Evolutionary conservation across 202 grass and related monocot genomes (phyloP).

Genomic region (Setaria viridis): DNA sequence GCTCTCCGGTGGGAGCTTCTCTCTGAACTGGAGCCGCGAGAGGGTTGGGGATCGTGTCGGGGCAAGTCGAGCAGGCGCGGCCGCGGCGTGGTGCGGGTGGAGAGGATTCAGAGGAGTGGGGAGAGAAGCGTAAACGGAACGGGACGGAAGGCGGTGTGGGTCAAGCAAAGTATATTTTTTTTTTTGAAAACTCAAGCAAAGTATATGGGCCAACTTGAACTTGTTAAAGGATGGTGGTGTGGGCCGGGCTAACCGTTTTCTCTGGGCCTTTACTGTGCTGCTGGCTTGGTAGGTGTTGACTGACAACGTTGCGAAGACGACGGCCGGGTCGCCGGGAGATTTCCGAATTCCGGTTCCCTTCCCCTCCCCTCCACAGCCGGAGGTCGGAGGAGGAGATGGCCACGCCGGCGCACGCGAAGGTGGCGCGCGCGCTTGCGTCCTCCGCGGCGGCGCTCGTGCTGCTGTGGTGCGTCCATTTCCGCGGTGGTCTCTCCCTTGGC

Average conservation of each 20-base stretch:
- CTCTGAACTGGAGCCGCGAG: background rate
- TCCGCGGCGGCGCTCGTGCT: slow-evolving; percentile 67
- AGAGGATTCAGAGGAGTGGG: no score
- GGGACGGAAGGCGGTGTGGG: background rate
- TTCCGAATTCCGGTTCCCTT: slow-evolving; percentile 24
- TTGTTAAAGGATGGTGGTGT: background rate
- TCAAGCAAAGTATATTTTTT: background rate
- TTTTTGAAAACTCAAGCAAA: background rate
- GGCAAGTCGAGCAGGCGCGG: slow-evolving; percentile 8
- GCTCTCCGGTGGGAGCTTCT: background rate
- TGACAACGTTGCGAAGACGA: background rate
- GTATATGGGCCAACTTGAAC: background rate
- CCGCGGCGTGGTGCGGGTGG: background rate
- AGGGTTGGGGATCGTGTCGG: slow-evolving; percentile 7
- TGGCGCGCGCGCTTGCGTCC: slow-evolving; percentile 54
- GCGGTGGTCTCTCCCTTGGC: slow-evolving; percentile 71
- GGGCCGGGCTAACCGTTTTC: background rate
- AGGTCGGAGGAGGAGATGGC: slow-evolving; percentile 49
- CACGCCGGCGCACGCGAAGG: slow-evolving; percentile 65
- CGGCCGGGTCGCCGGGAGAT: background rate
- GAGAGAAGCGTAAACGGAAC: background rate
- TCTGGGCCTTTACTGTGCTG: background rate
- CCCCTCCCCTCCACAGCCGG: slow-evolving; percentile 3
- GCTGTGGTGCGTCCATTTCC: slow-evolving; percentile 84
- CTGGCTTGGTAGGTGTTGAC: background rate